Conservation (phyloP, 371 early-diverging fungal species). For the Circinella umbellata region DNA sequence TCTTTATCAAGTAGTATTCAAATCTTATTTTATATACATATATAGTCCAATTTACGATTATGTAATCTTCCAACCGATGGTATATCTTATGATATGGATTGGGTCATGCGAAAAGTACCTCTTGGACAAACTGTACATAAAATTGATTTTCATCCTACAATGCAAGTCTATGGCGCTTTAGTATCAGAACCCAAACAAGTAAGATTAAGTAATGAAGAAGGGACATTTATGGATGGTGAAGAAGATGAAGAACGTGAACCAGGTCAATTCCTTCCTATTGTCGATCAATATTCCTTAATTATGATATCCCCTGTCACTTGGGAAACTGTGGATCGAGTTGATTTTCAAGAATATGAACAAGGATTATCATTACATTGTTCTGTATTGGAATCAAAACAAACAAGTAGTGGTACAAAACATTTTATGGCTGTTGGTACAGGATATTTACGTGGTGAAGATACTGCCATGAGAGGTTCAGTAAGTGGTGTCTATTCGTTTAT, state of each 20-base stretch:
- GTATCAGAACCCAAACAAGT: conserved; percentile 72
- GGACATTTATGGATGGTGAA: conserved; percentile 52
- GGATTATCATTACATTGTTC: conserved; percentile 80
- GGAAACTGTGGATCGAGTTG: conserved; percentile 89
- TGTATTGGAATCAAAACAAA: conserved; percentile 88
- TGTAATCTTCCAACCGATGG: conserved; percentile 72
- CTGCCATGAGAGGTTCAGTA: conserved; percentile 87
- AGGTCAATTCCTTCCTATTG: conserved; percentile 66
- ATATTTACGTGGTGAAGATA: conserved; percentile 92
- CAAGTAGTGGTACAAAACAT: conserved; percentile 82
- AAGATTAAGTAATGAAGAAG: conserved; percentile 71
- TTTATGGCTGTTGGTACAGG: conserved; percentile 94
- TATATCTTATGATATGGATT: conserved; percentile 80
- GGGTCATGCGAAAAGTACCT: conserved; percentile 85
- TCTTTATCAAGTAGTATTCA: background rate
- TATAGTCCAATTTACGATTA: conserved; percentile 70
- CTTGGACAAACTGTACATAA: conserved; percentile 77
- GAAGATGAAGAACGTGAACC: conserved; percentile 41
- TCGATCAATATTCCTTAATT: conserved; percentile 74
- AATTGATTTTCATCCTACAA: conserved; percentile 81
- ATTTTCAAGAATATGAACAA: conserved; percentile 88
- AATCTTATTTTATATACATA: background rate
- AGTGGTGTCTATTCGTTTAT: conserved; percentile 14
- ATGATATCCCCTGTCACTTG: conserved; percentile 94
- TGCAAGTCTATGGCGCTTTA: conserved; percentile 80